Base-by-base conservation (phyloP, 495 filamentous ascomycete species). In the Physcia stellaris region DNA sequence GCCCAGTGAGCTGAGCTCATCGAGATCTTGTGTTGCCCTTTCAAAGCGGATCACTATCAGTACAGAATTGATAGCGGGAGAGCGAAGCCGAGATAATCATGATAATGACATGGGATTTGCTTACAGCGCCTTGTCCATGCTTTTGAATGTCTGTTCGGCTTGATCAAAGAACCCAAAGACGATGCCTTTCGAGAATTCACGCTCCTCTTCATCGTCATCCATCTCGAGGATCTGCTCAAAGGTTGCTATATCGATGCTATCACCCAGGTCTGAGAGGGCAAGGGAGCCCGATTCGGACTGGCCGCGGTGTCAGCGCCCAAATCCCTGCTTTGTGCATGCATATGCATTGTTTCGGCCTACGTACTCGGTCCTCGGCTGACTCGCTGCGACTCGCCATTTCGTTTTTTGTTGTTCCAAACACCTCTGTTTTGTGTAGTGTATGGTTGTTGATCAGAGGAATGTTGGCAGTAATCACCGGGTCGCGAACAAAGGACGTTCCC, bases 141-240 rank as follows among this genome's bases (percentile, higher is more conserved):
- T 79, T 12, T 61, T 59, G 52, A 95, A 94, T 1, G 92, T 95
- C 40, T 66, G 67, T 38, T 82, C 70, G 9, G 90, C 90, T 59
- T 98, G 90, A 13, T 86, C 78, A 41, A 96, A 94, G 63, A 95
- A 98, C 27, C 81, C 83, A 48, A 69, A 77, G 3, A 98, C 92
- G 41, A 98, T 92, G 33, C 82, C 77, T 52, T 68, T 73, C 61
- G 77, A 85, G 66, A 83, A 94, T 40, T 78, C 84, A 44, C 60
- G 60, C 32, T 85, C 80, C 4, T 78, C 76, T 34, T 80, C 78
- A 41, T 82, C 80, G 30, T 94, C 86, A 53, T 94, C 86, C 86
- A 94, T 93, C 60, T 94, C 86, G 30, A 95, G 73, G 56, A 98
- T 94, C 60, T 98, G 90, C 42, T 82, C 78, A 44, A 98, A 98